phyloP scores from a whole-genome alignment of 305 asterid species.

The Coffea humblotiana region DNA sequence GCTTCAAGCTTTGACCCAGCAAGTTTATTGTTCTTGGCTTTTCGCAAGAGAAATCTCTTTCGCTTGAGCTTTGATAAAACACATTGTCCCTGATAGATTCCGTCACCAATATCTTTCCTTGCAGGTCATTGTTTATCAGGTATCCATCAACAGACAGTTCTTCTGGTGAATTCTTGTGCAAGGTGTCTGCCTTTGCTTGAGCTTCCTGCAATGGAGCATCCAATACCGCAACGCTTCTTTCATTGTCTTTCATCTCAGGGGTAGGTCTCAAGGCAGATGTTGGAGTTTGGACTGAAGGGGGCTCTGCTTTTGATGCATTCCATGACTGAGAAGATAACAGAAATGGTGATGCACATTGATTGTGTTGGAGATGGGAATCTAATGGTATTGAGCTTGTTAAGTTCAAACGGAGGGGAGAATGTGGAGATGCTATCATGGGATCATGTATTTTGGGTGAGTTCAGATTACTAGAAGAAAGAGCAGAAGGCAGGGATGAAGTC shows the following conservation, averaged over 20 bases:
- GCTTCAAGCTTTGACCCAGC: slow-evolving; percentile 4
- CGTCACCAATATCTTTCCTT: slow-evolving; percentile 23
- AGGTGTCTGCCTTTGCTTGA: slow-evolving; percentile 32
- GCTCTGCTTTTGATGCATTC: slow-evolving; percentile 20
- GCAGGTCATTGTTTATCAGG: background rate
- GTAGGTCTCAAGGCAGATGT: slow-evolving; percentile 15
- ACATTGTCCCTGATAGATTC: slow-evolving; percentile 22
- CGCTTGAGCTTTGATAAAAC: slow-evolving; percentile 4
- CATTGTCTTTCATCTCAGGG: slow-evolving; percentile 16
- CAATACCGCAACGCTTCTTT: slow-evolving; percentile 23
- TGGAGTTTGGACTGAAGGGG: slow-evolving; percentile 41
- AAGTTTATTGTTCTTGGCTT: background rate
- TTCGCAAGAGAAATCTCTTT: slow-evolving; percentile 5
- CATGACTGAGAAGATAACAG: slow-evolving; percentile 2
- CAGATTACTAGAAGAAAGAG: slow-evolving; percentile 17
- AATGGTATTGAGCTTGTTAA: slow-evolving; percentile 17
- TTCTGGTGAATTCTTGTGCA: background rate
- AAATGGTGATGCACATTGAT: slow-evolving; percentile 14
- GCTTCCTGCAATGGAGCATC: slow-evolving; percentile 39
- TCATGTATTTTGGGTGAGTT: slow-evolving; percentile 15
- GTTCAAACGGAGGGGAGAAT: slow-evolving; percentile 31
- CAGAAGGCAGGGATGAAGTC: slow-evolving; percentile 7
- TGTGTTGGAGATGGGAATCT: slow-evolving; percentile 19
- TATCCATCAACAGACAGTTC: background rate
- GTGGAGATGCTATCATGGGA: slow-evolving; percentile 16